These are phyloP conservation scores for Ajuga chamaepitys DNA, from an alignment of 257 asterid genomes.

Conservation along the genomic window DNA sequence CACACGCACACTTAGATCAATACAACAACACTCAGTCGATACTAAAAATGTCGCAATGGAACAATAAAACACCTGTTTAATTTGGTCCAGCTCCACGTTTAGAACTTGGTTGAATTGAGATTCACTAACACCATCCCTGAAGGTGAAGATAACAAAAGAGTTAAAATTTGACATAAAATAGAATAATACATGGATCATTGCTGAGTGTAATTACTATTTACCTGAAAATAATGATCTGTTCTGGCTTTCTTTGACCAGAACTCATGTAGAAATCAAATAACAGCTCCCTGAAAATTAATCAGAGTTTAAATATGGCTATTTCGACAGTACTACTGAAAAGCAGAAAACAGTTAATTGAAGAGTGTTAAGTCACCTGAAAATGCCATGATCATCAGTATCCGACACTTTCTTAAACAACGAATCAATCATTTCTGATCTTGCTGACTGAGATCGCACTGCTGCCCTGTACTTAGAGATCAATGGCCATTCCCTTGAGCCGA, in stretches of 20 bases:
- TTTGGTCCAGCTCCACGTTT: conserved; percentile 61
- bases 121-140: conserved; percentile 76
- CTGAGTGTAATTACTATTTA: conserved; percentile 1
- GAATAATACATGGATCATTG: neutral
- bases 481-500: conserved; percentile 72
- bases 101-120: conserved; percentile 74
- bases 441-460: conserved; percentile 61
- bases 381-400: conserved; percentile 37
- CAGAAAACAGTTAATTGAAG: neutral
- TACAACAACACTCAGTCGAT: neutral
- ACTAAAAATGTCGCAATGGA: too few species aligned
- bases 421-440: conserved; percentile 59
- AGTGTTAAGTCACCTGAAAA: conserved; percentile 50
- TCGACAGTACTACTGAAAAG: neutral
- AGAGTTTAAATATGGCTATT: too few species aligned
- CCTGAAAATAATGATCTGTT: conserved; percentile 67
- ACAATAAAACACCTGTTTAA: conserved; percentile 41
- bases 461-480: conserved; percentile 56
- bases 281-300: conserved; percentile 38
- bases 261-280: conserved; percentile 42
- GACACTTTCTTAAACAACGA: conserved; percentile 37
- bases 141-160: too few species aligned
- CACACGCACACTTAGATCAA: too few species aligned
- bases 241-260: conserved; percentile 35
- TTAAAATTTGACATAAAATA: too few species aligned